A percentile compares a stretch with the other conserved stretches of the same genome.
phyloP scores from a whole-genome alignment of 768 basidiomycete genomes.

The Leccinum rimulosum region DNA sequence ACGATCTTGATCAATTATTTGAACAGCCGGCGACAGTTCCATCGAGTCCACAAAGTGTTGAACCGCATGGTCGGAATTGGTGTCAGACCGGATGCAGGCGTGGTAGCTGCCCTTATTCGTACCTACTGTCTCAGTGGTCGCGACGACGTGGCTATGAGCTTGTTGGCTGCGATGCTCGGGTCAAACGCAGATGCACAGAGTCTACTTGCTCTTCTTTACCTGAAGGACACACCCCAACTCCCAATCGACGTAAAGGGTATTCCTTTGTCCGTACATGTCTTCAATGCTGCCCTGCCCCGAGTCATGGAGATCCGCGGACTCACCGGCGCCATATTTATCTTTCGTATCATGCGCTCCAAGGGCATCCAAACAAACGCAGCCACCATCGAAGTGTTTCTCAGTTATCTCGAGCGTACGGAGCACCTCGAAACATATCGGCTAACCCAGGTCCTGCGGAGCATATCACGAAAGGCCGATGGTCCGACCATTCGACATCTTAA shows the following conservation, averaged over 20 bases:
- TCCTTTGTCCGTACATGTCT: slow-evolving; percentile 43
- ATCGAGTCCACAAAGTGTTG: slow-evolving; percentile 45
- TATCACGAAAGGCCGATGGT: slow-evolving; percentile 41
- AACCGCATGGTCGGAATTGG: slow-evolving; percentile 44
- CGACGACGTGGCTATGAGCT: slow-evolving; percentile 47
- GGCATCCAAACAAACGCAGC: slow-evolving; percentile 49
- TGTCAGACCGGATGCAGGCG: slow-evolving; percentile 44
- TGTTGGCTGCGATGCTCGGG: slow-evolving; percentile 49
- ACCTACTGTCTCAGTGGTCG: slow-evolving; percentile 49
- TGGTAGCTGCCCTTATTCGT: slow-evolving; percentile 54
- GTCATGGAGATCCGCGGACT: slow-evolving; percentile 50
- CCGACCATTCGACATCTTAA: slow-evolving; percentile 60
- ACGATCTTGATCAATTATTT: slow-evolving; percentile 60
- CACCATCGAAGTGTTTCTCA: slow-evolving; percentile 56
- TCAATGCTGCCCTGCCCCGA: slow-evolving; percentile 61
- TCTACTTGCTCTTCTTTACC: slow-evolving; percentile 20
- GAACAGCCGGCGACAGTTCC: slow-evolving; percentile 42
- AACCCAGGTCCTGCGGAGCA: slow-evolving; percentile 43
- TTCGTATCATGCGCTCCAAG: slow-evolving; percentile 54
- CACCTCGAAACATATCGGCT: slow-evolving; percentile 45
- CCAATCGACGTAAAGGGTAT: slow-evolving; percentile 30
- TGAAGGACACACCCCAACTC: slow-evolving; percentile 16
- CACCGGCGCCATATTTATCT: slow-evolving; percentile 41
- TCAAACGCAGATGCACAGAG: slow-evolving; percentile 22
- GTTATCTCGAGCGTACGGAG: slow-evolving; percentile 46